Evolutionary conservation across 768 basidiomycete genomes (phyloP).

Genomic region (Pleurotus eryngii): DNA sequence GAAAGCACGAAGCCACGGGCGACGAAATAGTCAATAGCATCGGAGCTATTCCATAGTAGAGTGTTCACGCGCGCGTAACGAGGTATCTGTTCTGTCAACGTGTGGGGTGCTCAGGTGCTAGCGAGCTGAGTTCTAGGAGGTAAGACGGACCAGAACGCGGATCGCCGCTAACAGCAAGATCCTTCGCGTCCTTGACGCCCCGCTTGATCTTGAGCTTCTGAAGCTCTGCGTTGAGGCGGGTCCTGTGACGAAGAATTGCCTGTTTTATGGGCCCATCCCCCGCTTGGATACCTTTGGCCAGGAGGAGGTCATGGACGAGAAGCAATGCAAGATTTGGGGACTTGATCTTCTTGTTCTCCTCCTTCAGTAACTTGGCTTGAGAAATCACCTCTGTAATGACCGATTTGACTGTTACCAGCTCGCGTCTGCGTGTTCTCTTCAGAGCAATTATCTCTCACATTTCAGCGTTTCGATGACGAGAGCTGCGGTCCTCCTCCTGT

Average conservation of each 20-base stretch:
- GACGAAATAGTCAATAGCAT: slow-evolving; percentile 57
- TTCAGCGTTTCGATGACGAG: slow-evolving; percentile 94
- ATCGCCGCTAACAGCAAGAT: slow-evolving; percentile 57
- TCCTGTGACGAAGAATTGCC: slow-evolving; percentile 84
- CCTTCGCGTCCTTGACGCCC: slow-evolving; percentile 60
- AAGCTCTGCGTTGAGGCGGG: slow-evolving; percentile 82
- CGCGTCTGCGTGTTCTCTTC: background rate
- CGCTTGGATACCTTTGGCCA: slow-evolving; percentile 83
- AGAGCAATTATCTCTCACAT: slow-evolving; percentile 52
- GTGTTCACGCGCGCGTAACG: slow-evolving; percentile 87
- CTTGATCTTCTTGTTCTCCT: slow-evolving; percentile 75
- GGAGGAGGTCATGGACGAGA: slow-evolving; percentile 81
- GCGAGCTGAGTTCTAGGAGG: slow-evolving; percentile 3
- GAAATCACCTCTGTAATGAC: slow-evolving; percentile 70
- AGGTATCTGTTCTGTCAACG: slow-evolving; percentile 59
- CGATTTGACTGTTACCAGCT: slow-evolving; percentile 58
- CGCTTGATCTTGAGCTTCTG: slow-evolving; percentile 78
- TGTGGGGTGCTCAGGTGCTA: slow-evolving; percentile 7
- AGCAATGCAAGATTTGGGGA: slow-evolving; percentile 77
- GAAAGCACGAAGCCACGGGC: slow-evolving; percentile 53
- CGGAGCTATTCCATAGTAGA: slow-evolving; percentile 58
- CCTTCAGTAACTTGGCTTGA: slow-evolving; percentile 60
- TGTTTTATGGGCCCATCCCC: slow-evolving; percentile 89
- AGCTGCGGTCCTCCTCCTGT: slow-evolving; percentile 75
- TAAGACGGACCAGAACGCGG: slow-evolving; percentile 52